These are phyloP conservation scores for Exserohilum turcica DNA, from an alignment of 2,329 filamentous ascomycete genomes.

Conservation along the genomic window DNA sequence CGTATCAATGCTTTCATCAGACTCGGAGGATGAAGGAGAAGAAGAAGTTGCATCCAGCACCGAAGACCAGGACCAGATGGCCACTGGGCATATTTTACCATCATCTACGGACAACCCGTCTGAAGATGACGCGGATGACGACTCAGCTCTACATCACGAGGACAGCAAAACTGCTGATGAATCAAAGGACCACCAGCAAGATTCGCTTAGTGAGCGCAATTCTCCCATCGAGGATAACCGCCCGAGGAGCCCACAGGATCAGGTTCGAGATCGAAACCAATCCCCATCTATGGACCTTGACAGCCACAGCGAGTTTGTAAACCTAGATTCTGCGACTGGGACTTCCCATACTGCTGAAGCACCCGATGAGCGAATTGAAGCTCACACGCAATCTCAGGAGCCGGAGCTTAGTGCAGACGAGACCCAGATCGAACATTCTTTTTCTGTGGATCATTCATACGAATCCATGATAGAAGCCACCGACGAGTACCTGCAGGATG, in stretches of 20 bases:
- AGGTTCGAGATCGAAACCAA: not conserved
- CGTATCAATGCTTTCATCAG: constrained; percentile 19
- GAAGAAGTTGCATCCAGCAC: not conserved
- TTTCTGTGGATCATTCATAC: constrained; percentile 2
- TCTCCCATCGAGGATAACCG: not conserved
- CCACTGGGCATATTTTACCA: not conserved
- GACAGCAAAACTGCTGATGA: constrained; percentile 1
- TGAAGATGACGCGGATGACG: not conserved
- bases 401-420: not conserved
- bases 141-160: not conserved
- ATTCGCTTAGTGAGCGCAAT: not conserved
- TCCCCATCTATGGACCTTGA: constrained; percentile 4
- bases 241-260: not conserved
- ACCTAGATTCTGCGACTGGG: constrained; percentile 13
- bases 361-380: not conserved
- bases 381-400: constrained; percentile 12
- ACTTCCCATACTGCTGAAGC: not conserved
- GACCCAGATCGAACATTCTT: not conserved
- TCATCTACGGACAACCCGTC: not conserved
- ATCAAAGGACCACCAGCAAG: not conserved
- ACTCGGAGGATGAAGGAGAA: constrained; percentile 3
- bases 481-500: constrained; percentile 13
- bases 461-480: constrained; percentile 12
- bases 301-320: constrained; percentile 16
- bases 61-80: not conserved